phyloP scores from a whole-genome alignment of 1,284 basidiomycete species.

The Lignosus rhinocerotis region DNA sequence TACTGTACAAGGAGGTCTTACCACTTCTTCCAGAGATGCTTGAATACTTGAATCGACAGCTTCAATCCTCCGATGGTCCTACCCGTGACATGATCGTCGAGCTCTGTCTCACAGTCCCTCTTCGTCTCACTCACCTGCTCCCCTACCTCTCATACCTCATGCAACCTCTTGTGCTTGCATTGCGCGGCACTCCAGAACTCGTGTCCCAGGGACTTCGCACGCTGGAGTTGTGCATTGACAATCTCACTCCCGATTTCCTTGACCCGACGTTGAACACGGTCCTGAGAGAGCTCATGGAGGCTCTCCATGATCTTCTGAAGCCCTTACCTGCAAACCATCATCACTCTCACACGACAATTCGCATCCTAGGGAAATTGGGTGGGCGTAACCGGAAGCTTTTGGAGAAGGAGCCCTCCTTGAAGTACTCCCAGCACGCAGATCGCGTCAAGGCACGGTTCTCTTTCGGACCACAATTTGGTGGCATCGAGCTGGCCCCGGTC shows the following conservation, averaged over 20 bases:
- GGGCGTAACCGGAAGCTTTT: constrained; percentile 91
- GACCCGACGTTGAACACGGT: constrained; percentile 96
- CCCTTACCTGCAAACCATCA: constrained; percentile 90
- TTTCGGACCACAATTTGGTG: constrained; percentile 72
- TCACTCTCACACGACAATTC: constrained; percentile 93
- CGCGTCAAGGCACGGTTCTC: constrained; percentile 71
- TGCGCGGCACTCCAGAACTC: constrained; percentile 87
- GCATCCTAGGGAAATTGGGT: constrained; percentile 96
- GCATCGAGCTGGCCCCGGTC: constrained; percentile 73
- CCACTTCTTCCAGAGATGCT: constrained; percentile 97
- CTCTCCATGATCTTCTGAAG: constrained; percentile 87
- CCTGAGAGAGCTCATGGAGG: constrained; percentile 92
- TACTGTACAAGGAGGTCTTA: constrained; percentile 95
- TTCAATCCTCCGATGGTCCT: constrained; percentile 77
- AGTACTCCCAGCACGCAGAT: constrained; percentile 71
- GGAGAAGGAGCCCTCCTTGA: constrained; percentile 78
- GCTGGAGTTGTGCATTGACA: constrained; percentile 99
- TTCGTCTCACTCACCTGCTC: constrained; percentile 93
- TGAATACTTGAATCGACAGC: constrained; percentile 89
- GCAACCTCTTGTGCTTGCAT: constrained; percentile 92
- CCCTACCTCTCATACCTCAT: constrained; percentile 96
- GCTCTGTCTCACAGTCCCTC: constrained; percentile 94
- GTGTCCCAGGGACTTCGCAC: constrained; percentile 96
- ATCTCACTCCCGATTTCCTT: constrained; percentile 96
- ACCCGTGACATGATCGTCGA: constrained; percentile 94